Conservation (phyloP, 2,329 filamentous ascomycete species). For the Verticillium albo-atrum region DNA sequence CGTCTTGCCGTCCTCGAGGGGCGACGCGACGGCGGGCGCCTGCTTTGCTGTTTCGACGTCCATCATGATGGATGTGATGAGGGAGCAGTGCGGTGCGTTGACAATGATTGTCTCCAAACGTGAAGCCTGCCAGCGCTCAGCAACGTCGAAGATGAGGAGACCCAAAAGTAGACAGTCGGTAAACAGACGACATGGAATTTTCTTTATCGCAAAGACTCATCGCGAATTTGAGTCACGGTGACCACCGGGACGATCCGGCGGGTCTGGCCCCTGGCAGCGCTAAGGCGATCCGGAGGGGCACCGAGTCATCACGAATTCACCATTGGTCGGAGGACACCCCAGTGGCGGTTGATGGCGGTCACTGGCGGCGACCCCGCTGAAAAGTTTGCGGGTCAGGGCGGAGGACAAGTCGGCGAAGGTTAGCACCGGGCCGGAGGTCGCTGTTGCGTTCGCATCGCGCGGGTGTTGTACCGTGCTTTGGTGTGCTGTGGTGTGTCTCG, state of each 20-base stretch:
- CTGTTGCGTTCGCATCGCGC: too few species aligned
- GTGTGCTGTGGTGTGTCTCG: too few species aligned
- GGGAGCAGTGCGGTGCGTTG: too few species aligned
- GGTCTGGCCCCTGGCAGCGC: not conserved
- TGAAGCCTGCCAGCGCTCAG: not conserved
- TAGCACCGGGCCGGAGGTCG: not conserved
- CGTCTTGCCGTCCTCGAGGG: not conserved
- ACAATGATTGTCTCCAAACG: not conserved
- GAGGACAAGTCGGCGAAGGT: not conserved
- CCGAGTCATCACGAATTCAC: not conserved
- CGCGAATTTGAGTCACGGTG: not conserved
- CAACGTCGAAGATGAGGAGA: not conserved
- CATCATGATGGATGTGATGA: not conserved
- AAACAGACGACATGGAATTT: not conserved
- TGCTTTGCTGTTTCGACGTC: constrained; percentile 2
- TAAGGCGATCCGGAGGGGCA: not conserved
- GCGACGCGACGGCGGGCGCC: not conserved
- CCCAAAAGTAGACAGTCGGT: not conserved
- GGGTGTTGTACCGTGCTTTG: too few species aligned
- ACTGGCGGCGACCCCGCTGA: not conserved
- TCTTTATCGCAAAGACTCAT: constrained; percentile 5
- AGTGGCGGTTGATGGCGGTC: not conserved
- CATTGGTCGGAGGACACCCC: not conserved
- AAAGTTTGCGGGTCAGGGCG: not conserved
- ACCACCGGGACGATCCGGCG: not conserved